Evolutionary conservation across 2,329 filamentous ascomycete genomes (phyloP).

Genomic region (Paraphaeosphaeria sporulosa): DNA sequence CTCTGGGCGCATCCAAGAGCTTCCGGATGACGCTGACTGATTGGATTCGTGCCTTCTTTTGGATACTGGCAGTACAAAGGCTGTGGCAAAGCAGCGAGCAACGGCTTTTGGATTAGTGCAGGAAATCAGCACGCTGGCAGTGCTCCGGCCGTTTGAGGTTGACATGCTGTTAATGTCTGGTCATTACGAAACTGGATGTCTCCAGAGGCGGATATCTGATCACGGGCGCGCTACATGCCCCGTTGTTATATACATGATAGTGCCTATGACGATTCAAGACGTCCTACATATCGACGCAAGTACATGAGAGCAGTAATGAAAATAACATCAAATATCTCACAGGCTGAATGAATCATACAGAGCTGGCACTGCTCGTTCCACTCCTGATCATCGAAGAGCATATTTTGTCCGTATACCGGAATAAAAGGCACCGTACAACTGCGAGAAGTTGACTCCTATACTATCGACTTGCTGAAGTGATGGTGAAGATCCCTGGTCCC

Average conservation of each 20-base stretch:
- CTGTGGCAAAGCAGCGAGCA: background rate
- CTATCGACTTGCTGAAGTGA: too few species aligned
- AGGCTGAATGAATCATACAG: too few species aligned
- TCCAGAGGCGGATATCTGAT: background rate
- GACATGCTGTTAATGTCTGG: background rate
- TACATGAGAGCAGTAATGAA: background rate
- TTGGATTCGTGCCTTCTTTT: background rate
- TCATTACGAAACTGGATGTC: background rate
- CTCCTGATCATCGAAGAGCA: too few species aligned
- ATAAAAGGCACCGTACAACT: too few species aligned
- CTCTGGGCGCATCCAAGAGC: constrained; percentile 74
- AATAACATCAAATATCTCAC: too few species aligned
- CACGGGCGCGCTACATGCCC: background rate
- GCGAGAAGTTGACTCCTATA: too few species aligned
- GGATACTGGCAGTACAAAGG: background rate
- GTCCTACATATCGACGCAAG: background rate
- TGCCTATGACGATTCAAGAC: background rate
- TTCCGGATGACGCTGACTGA: constrained; percentile 61
- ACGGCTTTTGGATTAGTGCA: background rate
- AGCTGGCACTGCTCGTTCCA: too few species aligned
- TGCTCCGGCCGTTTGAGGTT: background rate
- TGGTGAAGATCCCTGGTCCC: too few species aligned
- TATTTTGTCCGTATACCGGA: too few species aligned
- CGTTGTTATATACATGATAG: background rate
- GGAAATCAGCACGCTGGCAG: background rate